Conservation (phyloP, 2,329 filamentous ascomycete genomes). For the Ascochyta fabae region DNA sequence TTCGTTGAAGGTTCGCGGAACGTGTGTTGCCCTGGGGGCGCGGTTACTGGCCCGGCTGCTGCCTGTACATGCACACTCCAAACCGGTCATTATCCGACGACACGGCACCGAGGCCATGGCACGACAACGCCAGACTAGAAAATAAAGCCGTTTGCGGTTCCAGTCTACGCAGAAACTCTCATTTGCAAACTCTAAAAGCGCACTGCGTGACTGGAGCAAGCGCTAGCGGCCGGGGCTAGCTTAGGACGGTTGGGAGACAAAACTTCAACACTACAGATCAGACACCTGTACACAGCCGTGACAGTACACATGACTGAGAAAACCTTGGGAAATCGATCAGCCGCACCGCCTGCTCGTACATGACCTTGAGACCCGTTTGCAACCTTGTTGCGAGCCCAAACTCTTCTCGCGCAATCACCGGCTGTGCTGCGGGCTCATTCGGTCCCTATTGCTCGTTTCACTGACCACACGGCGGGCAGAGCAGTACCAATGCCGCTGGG, state of each 20-base stretch:
- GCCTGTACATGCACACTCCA: neutral
- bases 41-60: neutral
- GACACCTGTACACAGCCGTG: neutral
- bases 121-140: slow-evolving; percentile 16
- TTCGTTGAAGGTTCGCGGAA: neutral
- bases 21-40: neutral
- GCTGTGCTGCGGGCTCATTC: slow-evolving; percentile 12
- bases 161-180: neutral
- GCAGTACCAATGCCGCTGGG: neutral
- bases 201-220: slow-evolving; percentile 6
- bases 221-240: slow-evolving; percentile 11
- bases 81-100: slow-evolving; percentile 22
- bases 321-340: slow-evolving; percentile 1
- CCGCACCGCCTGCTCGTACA: slow-evolving; percentile 1
- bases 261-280: slow-evolving; percentile 7
- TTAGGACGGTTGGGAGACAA: neutral
- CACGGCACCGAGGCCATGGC: slow-evolving; percentile 21
- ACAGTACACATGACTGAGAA: neutral
- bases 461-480: neutral
- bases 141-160: slow-evolving; percentile 11
- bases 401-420: neutral
- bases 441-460: slow-evolving; percentile 1
- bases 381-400: slow-evolving; percentile 7
- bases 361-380: slow-evolving; percentile 3
- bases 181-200: slow-evolving; percentile 11